Percentiles rank a stretch among this genome's conserved stretches.
phyloP scores from a whole-genome alignment of 2,329 filamentous ascomycete genomes.

The Penicillium sp. region DNA sequence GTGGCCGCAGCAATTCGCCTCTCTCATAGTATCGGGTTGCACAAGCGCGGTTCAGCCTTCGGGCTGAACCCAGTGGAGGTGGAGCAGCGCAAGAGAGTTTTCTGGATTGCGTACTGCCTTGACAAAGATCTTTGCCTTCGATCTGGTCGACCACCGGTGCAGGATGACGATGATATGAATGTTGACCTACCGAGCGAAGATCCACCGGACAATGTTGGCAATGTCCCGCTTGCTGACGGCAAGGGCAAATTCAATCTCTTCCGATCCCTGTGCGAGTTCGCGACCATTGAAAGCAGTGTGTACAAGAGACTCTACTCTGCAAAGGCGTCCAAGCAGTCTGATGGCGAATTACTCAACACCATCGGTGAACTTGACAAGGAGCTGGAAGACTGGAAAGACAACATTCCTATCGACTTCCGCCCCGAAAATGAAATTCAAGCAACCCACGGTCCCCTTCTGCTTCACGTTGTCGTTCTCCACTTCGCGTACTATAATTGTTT shows the following conservation, averaged over 20 bases:
- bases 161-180: conserved; percentile 84
- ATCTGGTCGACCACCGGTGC: conserved; percentile 66
- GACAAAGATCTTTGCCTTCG: conserved; percentile 71
- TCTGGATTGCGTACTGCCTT: conserved; percentile 71
- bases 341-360: conserved; percentile 87
- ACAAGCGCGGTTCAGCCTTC: conserved; percentile 89
- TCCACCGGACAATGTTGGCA: conserved; percentile 86
- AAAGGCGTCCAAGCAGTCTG: conserved; percentile 83
- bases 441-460: conserved; percentile 83
- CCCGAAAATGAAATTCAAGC: conserved; percentile 95
- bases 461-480: conserved; percentile 90
- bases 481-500: conserved; percentile 98
- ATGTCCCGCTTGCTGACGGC: conserved; percentile 82
- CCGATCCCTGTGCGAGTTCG: conserved; percentile 84
- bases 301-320: conserved; percentile 92
- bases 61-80: conserved; percentile 90
- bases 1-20: conserved; percentile 86
- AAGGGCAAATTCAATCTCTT: conserved; percentile 95
- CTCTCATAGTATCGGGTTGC: conserved; percentile 88
- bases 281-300: conserved; percentile 86
- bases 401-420: conserved; percentile 91
- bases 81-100: conserved; percentile 77
- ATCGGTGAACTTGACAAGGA: conserved; percentile 90
- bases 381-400: conserved; percentile 93
- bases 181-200: conserved; percentile 90